Conservation (phyloP, 495 filamentous ascomycete species). For the Penicillium turbatum region DNA sequence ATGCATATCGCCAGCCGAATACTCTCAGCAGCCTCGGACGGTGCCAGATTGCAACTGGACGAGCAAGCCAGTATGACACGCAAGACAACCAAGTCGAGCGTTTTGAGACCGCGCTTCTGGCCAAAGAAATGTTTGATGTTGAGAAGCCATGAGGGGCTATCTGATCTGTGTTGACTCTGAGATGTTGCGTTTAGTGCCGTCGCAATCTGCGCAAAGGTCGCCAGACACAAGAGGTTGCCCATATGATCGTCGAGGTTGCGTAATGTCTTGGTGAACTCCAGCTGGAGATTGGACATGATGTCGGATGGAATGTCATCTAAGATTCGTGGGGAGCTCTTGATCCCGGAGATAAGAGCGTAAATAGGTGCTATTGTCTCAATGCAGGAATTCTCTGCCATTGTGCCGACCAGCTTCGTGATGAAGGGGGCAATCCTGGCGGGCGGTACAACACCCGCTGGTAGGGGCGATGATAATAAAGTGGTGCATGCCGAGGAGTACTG, state of each 20-base stretch:
- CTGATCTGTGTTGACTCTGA: constrained; percentile 13
- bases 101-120: constrained; percentile 48
- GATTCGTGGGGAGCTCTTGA: constrained; percentile 27
- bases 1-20: constrained; percentile 49
- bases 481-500: constrained; percentile 40
- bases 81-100: constrained; percentile 51
- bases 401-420: constrained; percentile 32
- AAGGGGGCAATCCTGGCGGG: constrained; percentile 44
- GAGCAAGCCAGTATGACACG: constrained; percentile 52
- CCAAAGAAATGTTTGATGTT: constrained; percentile 48
- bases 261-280: constrained; percentile 43
- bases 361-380: constrained; percentile 42
- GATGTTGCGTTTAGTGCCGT: constrained; percentile 11
- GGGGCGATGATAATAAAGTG: constrained; percentile 39
- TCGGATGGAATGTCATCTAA: constrained; percentile 36
- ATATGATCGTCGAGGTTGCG: constrained; percentile 44
- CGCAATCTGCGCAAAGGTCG: constrained; percentile 43
- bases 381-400: constrained; percentile 33
- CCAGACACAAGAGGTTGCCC: constrained; percentile 47
- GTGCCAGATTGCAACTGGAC: constrained; percentile 33
- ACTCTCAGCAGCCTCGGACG: constrained; percentile 41
- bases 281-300: constrained; percentile 41
- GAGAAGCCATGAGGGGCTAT: constrained; percentile 30
- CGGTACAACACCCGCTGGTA: constrained; percentile 29
- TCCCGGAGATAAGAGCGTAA: constrained; percentile 35